phyloP scores from a whole-genome alignment of 768 basidiomycete genomes.

The Lyophyllum decastes region DNA sequence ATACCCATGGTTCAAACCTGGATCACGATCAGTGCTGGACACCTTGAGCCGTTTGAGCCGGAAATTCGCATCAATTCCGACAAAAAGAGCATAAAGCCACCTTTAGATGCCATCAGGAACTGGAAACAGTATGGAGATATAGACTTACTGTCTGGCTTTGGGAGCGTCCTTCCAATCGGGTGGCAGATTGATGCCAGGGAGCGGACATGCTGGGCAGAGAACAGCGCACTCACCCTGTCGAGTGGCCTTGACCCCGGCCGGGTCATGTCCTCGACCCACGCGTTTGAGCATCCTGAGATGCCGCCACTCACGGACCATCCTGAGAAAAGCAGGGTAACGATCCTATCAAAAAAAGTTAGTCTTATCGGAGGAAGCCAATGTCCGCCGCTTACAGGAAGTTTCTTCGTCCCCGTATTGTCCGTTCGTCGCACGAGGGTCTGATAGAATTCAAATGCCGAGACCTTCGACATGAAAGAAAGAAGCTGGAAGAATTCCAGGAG shows the following conservation, averaged over 20 bases:
- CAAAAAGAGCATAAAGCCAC: constrained; percentile 14
- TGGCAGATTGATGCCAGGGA: constrained; percentile 14
- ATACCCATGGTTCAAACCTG: constrained; percentile 10
- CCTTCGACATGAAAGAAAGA: constrained; percentile 28
- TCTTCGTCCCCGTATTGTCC: constrained; percentile 20
- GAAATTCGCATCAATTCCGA: no score
- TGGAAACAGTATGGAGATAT: neutral
- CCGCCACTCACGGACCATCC: constrained; percentile 7
- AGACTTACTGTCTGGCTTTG: constrained; percentile 1
- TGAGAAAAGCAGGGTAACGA: neutral
- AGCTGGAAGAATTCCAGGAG: constrained; percentile 27
- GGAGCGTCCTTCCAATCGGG: constrained; percentile 6
- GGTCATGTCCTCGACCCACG: constrained; percentile 15
- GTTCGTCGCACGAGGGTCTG: constrained; percentile 20
- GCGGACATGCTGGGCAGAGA: constrained; percentile 14
- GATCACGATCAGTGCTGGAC: constrained; percentile 7
- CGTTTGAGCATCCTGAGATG: constrained; percentile 17
- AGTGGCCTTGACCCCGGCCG: constrained; percentile 8
- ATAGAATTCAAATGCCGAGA: constrained; percentile 27
- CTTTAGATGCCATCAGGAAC: neutral
- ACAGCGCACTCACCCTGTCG: constrained; percentile 5
- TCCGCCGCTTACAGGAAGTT: neutral
- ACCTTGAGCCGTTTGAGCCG: constrained; percentile 13
- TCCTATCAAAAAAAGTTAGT: neutral
- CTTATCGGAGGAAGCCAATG: neutral